Evolutionary conservation across 164 flowering plant species (phyloP).

Genomic region (Sedum album): DNA sequence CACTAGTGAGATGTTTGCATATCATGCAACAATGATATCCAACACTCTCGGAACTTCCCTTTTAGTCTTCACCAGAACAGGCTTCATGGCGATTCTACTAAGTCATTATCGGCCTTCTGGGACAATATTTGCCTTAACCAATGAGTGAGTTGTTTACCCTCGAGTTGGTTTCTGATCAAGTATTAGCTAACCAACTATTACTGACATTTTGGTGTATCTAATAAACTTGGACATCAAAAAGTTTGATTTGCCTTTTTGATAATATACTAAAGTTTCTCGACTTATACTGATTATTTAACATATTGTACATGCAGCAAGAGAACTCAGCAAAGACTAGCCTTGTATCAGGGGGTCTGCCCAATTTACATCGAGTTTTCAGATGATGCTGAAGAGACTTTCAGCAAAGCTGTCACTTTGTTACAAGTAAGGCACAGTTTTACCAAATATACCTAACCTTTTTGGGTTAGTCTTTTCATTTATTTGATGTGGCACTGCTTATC

Average conservation of each 20-base stretch:
- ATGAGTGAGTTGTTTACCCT: conserved; percentile 55
- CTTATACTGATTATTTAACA: not conserved
- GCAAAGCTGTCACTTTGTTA: conserved; percentile 45
- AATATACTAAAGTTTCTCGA: not conserved
- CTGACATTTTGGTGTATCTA: not conserved
- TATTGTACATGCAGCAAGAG: conserved; percentile 48
- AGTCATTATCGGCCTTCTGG: conserved; percentile 97
- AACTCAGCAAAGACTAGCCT: conserved; percentile 78
- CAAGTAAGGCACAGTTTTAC: conserved; percentile 31
- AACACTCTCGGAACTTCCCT: conserved; percentile 89
- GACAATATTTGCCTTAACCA: conserved; percentile 90
- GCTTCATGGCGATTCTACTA: conserved; percentile 83
- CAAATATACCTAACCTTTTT: not conserved
- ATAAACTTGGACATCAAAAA: not conserved
- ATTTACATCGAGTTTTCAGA: conserved; percentile 77
- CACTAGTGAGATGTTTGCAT: conserved; percentile 98
- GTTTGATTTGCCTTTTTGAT: not conserved
- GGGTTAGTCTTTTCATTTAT: too few relatives aligned
- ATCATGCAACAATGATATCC: conserved; percentile 96
- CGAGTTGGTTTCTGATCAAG: not conserved
- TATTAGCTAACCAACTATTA: conserved; percentile 1
- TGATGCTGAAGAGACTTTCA: conserved; percentile 82
- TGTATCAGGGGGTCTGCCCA: conserved; percentile 90
- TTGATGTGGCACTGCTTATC: not conserved
- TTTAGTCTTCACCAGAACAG: conserved; percentile 94